Evolutionary conservation across 2,329 filamentous ascomycete species (phyloP), one percentile per base, ranked within the genome.

Genomic region (Ilyonectria destructans): DNA sequence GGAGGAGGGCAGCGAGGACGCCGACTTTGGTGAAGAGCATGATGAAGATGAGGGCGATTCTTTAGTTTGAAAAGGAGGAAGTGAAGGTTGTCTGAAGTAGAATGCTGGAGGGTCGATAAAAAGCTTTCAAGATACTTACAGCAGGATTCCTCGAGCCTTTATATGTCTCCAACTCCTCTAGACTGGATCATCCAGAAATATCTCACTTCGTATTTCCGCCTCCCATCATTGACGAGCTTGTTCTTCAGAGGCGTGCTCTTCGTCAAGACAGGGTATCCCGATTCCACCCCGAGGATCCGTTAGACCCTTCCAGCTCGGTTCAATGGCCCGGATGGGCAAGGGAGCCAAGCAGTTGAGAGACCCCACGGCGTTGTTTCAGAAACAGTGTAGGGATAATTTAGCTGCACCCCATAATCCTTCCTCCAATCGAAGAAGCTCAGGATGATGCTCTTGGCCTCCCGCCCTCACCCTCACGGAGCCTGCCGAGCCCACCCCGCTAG

Each of bases 11-110:
- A 5, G 48, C 6, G 21, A 59, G 49, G 8, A 60, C 26, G 19
- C 62, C 35, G 6, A 51, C 65, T 37, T 68, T 51, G 26, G 26
- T 26, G 29, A 65, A 57, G 45, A 68, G 64, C 69, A 71, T 71
- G 35, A 29, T 68, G 54, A 26, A 26, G 6, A 40, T 33, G 26
- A 10, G 33, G 26, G 17, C 6, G 40, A 21, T 26, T 15, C 45
- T 58, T 43, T 52, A 10, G 13, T 4, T 23, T n/a, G 15, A 23
- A 21, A n/a, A 15, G n/a, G 6, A 29, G 23, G 60, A 63, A 40
- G n/a, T 51, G 23, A 26, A 19, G 23, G 26, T 29, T 9, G 31
- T 12, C 12, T 33, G 31, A 33, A 33, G 54, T 23, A 21, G 46
- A 49, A 17, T 49, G 46, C 21, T 49, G 8, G 48, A n/a, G 48